Evolutionary conservation across 164 flowering plant species (phyloP), one percentile per base, ranked within the genome.

Genomic region (Tetracentron sinense): DNA sequence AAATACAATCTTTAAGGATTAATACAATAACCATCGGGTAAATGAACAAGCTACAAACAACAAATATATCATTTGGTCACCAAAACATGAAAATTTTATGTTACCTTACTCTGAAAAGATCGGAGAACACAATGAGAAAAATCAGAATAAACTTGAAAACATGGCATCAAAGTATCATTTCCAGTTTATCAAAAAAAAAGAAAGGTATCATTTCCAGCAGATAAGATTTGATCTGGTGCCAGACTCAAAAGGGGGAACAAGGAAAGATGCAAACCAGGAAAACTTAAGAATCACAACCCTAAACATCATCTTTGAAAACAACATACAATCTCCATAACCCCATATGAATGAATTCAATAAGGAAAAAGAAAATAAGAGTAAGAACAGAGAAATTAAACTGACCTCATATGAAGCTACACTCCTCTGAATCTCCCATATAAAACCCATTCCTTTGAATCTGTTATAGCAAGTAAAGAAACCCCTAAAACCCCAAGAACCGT

Each of bases 371-470:
- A 57, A 17, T 8, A 14, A 27, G 25, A 67, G 23, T 28, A 33
- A 28, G 48, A 42, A 42, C 31, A 31, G 58, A 68, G 53, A 57
- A 54, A 59, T 51, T 62, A 73, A 74, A 73, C 78, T 69, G 49
- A 76, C 81, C 81, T 74, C 59, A 72, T 19, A 55, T 38, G 64
- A 56, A 38, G 35, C 12, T 22, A 58, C 54, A 28, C 53, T 29
- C 22, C 58, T 52, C 42, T 75, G 63, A 66, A 71, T 42, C 63
- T 58, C 49, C 48, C n/a, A 26, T 26, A 62, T 46, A 63, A 73
- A 71, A 51, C 69, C 76, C 76, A 71, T 65, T 58, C 46, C 29
- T 56, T 33, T 30, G 53, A 71, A 73, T 66, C 75, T 20, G 60
- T 28, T 44, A 28, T 30, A 27, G 30, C 31, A 57, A 58, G 54